Base-by-base conservation (phyloP, 768 basidiomycete species). In the Tubosaeta brunneosetosa region DNA sequence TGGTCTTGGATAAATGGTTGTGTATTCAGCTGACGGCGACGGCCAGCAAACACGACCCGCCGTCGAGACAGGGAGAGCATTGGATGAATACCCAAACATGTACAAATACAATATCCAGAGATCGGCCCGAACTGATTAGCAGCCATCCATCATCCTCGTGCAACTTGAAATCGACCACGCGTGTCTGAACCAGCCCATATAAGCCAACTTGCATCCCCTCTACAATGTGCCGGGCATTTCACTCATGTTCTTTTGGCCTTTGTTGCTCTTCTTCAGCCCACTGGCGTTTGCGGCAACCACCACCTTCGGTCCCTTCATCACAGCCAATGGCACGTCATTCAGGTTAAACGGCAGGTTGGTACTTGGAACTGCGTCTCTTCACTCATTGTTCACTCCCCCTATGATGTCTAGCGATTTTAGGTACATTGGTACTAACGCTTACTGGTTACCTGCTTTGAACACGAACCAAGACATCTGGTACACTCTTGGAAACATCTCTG, bases 361-460 rank as follows among this genome's bases (percentile, higher is more conserved):
- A 52, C 38, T 66, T 34, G 6, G 1, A n/a, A 3, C 2, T 16
- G 22, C 34, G 13, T 44, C 42, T 45, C 37, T 49, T 43, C 32
- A 4, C 2, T 44, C 16, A 25, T 25, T 44, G 38, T 44, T 47
- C 10, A 13, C 55, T 66, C 71, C 53, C 53, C 61, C 2, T 66
- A 45, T 58, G 69, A 52, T 43, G 41, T 47, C 19, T 57, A 77
- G 77, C 45, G 47, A 68, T 13, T 72, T 80, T 51, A 56, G 59
- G 37, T 80, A 74, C 51, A 62, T 76, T 11, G 80, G 83, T 14
- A 85, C 86, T 1, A 83, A 83, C 53, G 82, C 78, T 2, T 86
- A 86, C 67, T 88, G 86, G 86, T 61, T 88, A 32, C 67, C 77
- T 29, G 66, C 72, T 38, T 62, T 88, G 32, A 83, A 84, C 61